Conservation (phyloP, 2,329 filamentous ascomycete genomes). For the Fusarium nurragi region DNA sequence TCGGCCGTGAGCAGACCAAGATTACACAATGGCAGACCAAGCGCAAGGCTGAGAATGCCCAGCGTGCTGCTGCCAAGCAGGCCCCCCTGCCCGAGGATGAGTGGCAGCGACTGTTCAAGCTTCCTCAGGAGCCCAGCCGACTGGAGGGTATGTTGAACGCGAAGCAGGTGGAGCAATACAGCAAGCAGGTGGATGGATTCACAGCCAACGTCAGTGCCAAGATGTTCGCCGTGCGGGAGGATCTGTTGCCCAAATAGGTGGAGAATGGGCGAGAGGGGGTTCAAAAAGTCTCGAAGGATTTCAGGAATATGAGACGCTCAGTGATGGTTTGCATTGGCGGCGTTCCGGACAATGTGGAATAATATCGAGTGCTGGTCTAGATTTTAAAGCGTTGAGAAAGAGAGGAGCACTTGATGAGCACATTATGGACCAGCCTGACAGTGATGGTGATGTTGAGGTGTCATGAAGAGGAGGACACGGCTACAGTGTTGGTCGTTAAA, state of each 20-base stretch:
- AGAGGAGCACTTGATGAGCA: conserved; percentile 45
- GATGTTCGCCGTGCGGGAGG: conserved; percentile 94
- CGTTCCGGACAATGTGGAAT: conserved; percentile 54
- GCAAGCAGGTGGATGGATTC: conserved; percentile 95
- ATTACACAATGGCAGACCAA: conserved; percentile 97
- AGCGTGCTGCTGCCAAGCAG: conserved; percentile 87
- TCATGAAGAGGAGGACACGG: conserved; percentile 25
- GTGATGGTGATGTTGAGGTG: conserved; percentile 30
- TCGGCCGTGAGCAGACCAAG: conserved; percentile 94
- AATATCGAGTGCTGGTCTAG: conserved; percentile 51
- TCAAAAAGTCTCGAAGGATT: conserved; percentile 43
- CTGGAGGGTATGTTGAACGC: conserved; percentile 95
- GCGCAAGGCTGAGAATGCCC: conserved; percentile 94
- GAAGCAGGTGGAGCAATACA: conserved; percentile 97
- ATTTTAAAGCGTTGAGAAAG: conserved; percentile 48
- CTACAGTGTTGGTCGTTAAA: conserved; percentile 13
- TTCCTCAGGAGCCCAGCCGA: conserved; percentile 91
- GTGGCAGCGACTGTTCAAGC: conserved; percentile 98
- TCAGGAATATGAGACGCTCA: conserved; percentile 45
- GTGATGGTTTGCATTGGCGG: conserved; percentile 54
- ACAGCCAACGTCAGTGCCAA: conserved; percentile 91
- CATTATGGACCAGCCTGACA: conserved; percentile 33
- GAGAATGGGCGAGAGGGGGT: conserved; percentile 23
- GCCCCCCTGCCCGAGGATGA: conserved; percentile 91
- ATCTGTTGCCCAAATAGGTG: conserved; percentile 66